Percentiles rank a stretch among this genome's conserved stretches.
Conservation (phyloP, 306 rosid genomes). For the Gillenia trifoliata region DNA sequence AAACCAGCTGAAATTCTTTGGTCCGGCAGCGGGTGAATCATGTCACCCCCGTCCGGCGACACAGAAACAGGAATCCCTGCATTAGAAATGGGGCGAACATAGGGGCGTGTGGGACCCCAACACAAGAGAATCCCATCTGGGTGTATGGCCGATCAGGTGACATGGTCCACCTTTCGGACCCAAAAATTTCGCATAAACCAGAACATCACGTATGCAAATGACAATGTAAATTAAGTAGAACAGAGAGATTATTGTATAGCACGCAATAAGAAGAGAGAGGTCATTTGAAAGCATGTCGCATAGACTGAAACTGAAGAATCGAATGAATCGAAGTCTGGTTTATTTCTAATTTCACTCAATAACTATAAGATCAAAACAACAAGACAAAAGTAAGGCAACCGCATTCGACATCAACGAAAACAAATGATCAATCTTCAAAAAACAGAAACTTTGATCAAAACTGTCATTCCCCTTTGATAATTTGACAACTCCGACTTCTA, state of each 20-base stretch:
- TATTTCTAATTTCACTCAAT: background rate
- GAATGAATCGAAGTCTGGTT: background rate
- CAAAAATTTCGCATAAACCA: background rate
- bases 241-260: no score
- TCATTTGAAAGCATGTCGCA: background rate
- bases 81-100: no score
- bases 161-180: fast-evolving
- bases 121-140: no score
- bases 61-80: no score
- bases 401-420: background rate
- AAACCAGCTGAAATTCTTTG: background rate
- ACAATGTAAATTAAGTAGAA: background rate
- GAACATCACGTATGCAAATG: background rate
- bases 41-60: background rate
- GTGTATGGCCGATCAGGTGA: fast-evolving
- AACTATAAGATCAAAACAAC: background rate
- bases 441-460: background rate
- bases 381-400: background rate
- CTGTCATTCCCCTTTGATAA: background rate
- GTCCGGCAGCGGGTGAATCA: background rate
- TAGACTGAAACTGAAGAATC: background rate
- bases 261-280: no score
- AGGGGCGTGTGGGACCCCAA: no score
- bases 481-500: background rate
- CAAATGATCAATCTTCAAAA: background rate